phyloP scores from a whole-genome alignment of 108 stramenopile genomes.

The Cyclotella choctawhatcheeana region DNA sequence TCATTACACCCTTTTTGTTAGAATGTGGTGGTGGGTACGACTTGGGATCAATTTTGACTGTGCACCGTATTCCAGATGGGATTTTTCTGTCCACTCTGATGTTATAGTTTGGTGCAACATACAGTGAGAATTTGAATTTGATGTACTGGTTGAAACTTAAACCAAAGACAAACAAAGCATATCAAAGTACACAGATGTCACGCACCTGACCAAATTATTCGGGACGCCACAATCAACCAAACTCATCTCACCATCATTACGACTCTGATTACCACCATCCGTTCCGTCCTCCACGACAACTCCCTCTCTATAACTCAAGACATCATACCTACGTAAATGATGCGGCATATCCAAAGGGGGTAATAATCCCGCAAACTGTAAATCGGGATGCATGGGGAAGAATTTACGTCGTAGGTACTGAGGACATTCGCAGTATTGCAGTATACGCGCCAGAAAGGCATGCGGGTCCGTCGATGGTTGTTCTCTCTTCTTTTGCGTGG shows the following conservation, averaged over 20 bases:
- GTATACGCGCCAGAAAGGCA: constrained; percentile 92
- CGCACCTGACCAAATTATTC: constrained; percentile 76
- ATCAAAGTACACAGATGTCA: background rate
- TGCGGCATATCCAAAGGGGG: constrained; percentile 97
- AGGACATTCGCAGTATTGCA: constrained; percentile 95
- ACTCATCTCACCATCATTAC: constrained; percentile 61
- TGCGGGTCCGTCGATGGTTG: constrained; percentile 76
- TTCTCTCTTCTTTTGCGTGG: constrained; percentile 2
- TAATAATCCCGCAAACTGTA: constrained; percentile 94
- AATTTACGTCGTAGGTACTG: constrained; percentile 91
- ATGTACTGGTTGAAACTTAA: no score
- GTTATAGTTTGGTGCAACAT: no score
- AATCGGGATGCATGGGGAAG: constrained; percentile 95
- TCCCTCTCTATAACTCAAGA: constrained; percentile 89
- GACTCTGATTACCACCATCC: constrained; percentile 32
- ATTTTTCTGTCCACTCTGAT: constrained; percentile 80
- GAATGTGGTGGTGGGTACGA: constrained; percentile 47
- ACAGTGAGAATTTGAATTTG: no score
- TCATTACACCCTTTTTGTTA: constrained; percentile 47
- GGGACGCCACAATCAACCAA: constrained; percentile 88
- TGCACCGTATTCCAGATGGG: constrained; percentile 88
- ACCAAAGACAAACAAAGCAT: no score
- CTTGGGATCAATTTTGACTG: constrained; percentile 79
- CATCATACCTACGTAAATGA: constrained; percentile 92
- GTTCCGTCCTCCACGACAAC: constrained; percentile 67